Evolutionary conservation across 495 filamentous ascomycete genomes (phyloP).

Genomic region (Penicillium antarcticum): DNA sequence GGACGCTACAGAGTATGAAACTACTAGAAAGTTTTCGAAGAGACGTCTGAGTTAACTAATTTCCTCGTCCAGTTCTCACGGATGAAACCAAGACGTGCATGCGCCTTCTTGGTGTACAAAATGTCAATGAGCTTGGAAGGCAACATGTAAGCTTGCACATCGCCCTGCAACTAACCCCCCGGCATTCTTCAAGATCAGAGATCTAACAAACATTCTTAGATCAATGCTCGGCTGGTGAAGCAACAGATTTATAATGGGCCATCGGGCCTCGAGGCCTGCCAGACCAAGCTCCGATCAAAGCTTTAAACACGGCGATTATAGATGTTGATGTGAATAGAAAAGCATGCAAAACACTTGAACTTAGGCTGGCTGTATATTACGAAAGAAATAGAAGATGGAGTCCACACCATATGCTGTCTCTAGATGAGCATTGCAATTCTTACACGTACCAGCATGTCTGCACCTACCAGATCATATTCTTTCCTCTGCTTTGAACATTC

Average conservation of each 20-base stretch:
- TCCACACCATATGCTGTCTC: too few relatives aligned
- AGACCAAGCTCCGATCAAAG: conserved; percentile 19
- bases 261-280: conserved; percentile 47
- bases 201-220: conserved; percentile 36
- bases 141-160: conserved; percentile 58
- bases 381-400: too few relatives aligned
- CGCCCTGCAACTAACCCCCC: neutral
- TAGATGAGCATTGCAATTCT: too few relatives aligned
- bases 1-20: conserved; percentile 74
- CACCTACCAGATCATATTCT: too few relatives aligned
- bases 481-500: too few relatives aligned
- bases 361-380: too few relatives aligned
- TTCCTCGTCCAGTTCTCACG: conserved; percentile 58
- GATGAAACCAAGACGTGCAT: conserved; percentile 82
- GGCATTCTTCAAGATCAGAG: neutral
- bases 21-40: neutral
- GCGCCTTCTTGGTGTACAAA: conserved; percentile 75
- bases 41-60: conserved; percentile 13
- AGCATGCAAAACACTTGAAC: too few relatives aligned
- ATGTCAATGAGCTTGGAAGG: conserved; percentile 64
- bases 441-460: too few relatives aligned
- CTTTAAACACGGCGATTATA: conserved; percentile 11
- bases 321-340: too few relatives aligned
- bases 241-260: conserved; percentile 70
- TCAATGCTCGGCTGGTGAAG: conserved; percentile 69